Conservation (phyloP, 2,329 filamentous ascomycete genomes). For the Thielaviopsis punctulata region DNA sequence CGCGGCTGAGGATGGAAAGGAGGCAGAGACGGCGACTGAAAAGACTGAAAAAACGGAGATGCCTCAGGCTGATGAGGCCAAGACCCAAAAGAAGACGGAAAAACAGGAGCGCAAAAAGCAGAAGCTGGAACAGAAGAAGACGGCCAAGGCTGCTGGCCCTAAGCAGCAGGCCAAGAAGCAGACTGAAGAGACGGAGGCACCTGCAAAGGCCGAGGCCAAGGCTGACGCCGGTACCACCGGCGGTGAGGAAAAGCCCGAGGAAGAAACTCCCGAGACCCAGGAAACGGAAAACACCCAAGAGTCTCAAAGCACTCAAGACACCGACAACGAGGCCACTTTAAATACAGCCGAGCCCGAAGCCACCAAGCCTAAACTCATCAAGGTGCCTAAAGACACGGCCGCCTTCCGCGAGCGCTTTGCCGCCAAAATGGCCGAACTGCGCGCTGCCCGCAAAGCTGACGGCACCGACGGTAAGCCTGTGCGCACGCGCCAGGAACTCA, state of each 20-base stretch:
- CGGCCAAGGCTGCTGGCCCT: constrained; percentile 9
- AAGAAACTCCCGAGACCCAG: constrained; percentile 34
- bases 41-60: too few species aligned
- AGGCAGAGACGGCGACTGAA: constrained; percentile 21
- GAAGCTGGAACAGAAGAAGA: constrained; percentile 20
- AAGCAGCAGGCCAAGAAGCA: constrained; percentile 12
- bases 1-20: constrained; percentile 13
- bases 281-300: constrained; percentile 15
- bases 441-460: constrained; percentile 74
- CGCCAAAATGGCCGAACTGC: constrained; percentile 68
- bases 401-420: constrained; percentile 63
- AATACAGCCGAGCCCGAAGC: constrained; percentile 25
- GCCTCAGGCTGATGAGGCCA: constrained; percentile 19
- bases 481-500: constrained; percentile 74
- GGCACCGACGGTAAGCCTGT: constrained; percentile 66
- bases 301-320: constrained; percentile 24
- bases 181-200: too few species aligned
- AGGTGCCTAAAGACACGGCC: constrained; percentile 53
- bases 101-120: constrained; percentile 29
- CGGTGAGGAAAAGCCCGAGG: constrained; percentile 26
- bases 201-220: constrained; percentile 27
- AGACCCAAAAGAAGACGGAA: constrained; percentile 35
- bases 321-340: constrained; percentile 39
- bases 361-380: constrained; percentile 47
- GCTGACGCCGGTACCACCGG: too few species aligned